Base-by-base conservation (phyloP, 305 asterid species). In the Fraxinus albicans region DNA sequence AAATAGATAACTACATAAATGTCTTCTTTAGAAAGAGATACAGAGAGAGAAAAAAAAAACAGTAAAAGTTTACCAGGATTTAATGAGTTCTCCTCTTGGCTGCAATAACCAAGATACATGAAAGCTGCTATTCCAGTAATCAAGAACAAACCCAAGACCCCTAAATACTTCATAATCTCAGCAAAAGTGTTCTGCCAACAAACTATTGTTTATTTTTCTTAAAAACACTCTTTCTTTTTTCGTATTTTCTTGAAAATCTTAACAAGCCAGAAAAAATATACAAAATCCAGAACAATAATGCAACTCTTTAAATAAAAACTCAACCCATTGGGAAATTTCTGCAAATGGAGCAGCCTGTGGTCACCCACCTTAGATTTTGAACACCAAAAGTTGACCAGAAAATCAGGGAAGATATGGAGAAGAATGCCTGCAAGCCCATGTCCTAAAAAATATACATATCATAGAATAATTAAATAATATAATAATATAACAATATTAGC, bases 101-200 rank as follows among this genome's bases (percentile, higher is more conserved):
- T 77, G 73, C 77, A 84, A 82, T 75, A 84, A 82, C 85, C 87
- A 86, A 87, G 67, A 85, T 77, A 89, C 80, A 87, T 8, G 79
- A 85, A 81, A 80, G 86, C 85, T 78, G 84, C 81, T 23, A 86
- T 38, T 83, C 88, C 87, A 72, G 88, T 86, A 35, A 88, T 74
- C 87, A 90, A 81, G 70, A 93, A 77, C 89, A 93, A 40, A 81
- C 90, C 82, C 89, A 86, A 88, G 63, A 83, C 44, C 76, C 92
- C 92, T 87, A 90, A 88, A 81, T 74, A 78, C 90, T 89, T 92
- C 98, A 91, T 93, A 76, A 21, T 87, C n/a, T 50, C 83, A 81
- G 63, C 60, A 80, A 4, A 60, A 10, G 33, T 0, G 1, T 23
- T 23, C 12, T 29, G 15, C 65, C 63, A 25, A 21, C 19, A 3